phyloP scores from a whole-genome alignment of 306 rosid genomes.

The Morella rubra region DNA sequence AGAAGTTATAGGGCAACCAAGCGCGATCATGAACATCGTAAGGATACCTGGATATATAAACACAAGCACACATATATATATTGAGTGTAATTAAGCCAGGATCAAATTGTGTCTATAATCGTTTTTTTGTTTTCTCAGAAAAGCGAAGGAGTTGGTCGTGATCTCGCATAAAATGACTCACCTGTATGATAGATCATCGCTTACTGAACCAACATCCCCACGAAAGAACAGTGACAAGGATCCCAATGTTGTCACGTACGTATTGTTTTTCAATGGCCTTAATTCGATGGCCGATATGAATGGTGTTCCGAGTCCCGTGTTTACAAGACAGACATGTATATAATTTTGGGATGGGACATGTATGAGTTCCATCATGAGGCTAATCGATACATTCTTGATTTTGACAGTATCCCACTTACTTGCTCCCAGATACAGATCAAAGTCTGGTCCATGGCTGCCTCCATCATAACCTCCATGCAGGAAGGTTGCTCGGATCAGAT shows the following conservation, averaged over 20 bases:
- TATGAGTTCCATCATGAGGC: constrained; percentile 27
- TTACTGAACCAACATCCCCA: constrained; percentile 30
- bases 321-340: constrained; percentile 42
- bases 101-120: not conserved
- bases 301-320: constrained; percentile 46
- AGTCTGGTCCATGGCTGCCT: constrained; percentile 25
- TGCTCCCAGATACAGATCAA: constrained; percentile 49
- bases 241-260: constrained; percentile 19
- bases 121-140: not conserved
- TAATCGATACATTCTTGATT: not conserved
- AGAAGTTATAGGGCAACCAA: not conserved
- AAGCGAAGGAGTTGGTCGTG: no score
- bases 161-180: not conserved
- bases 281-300: constrained; percentile 51
- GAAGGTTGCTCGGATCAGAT: constrained; percentile 40
- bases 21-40: constrained; percentile 40
- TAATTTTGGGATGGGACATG: constrained; percentile 34
- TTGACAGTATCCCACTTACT: constrained; percentile 37
- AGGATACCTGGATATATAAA: constrained; percentile 26
- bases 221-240: not conserved
- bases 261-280: constrained; percentile 27
- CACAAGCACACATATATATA: not conserved
- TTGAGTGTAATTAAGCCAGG: not conserved
- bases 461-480: constrained; percentile 42
- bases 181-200: not conserved